These are phyloP conservation scores for Phytopythium mirpurense DNA, from an alignment of 352 stramenopile genomes.

Conservation along the genomic window DNA sequence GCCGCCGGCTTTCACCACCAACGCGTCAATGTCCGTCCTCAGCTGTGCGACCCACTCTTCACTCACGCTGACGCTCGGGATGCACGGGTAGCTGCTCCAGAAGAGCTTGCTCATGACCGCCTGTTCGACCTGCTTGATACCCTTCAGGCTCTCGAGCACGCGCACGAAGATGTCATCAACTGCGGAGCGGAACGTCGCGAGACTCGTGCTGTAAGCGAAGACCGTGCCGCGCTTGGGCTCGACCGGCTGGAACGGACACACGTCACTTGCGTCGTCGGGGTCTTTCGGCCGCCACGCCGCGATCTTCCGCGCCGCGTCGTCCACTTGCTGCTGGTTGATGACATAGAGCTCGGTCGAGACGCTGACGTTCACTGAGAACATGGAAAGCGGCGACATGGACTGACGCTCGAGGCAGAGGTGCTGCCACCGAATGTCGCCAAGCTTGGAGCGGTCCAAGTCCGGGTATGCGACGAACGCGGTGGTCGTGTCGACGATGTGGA, in stretches of 20 bases:
- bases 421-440: slow-evolving; percentile 77
- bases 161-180: slow-evolving; percentile 74
- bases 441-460: slow-evolving; percentile 50
- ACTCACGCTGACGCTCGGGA: slow-evolving; percentile 74
- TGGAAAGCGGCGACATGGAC: slow-evolving; percentile 39
- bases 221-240: slow-evolving; percentile 40
- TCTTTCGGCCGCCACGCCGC: slow-evolving; percentile 61
- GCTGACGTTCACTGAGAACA: slow-evolving; percentile 74
- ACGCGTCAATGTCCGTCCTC: slow-evolving; percentile 41
- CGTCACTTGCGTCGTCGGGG: slow-evolving; percentile 56
- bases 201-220: slow-evolving; percentile 69
- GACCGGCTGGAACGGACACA: slow-evolving; percentile 42
- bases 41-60: slow-evolving; percentile 82
- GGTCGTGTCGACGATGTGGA: slow-evolving; percentile 74
- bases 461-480: slow-evolving; percentile 60
- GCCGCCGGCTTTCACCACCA: slow-evolving; percentile 54
- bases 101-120: slow-evolving; percentile 94
- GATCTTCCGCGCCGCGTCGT: slow-evolving; percentile 38
- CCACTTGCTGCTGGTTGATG: slow-evolving; percentile 77
- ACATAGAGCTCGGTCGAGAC: slow-evolving; percentile 62
- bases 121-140: slow-evolving; percentile 87
- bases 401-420: slow-evolving; percentile 73
- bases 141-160: slow-evolving; percentile 76
- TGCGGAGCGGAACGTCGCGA: slow-evolving; percentile 46
- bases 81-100: slow-evolving; percentile 90